Percentiles rank a stretch among this genome's conserved stretches.
These are phyloP conservation scores for Neohortaea acidophila DNA, from an alignment of 495 filamentous ascomycete species.

Conservation along the genomic window DNA sequence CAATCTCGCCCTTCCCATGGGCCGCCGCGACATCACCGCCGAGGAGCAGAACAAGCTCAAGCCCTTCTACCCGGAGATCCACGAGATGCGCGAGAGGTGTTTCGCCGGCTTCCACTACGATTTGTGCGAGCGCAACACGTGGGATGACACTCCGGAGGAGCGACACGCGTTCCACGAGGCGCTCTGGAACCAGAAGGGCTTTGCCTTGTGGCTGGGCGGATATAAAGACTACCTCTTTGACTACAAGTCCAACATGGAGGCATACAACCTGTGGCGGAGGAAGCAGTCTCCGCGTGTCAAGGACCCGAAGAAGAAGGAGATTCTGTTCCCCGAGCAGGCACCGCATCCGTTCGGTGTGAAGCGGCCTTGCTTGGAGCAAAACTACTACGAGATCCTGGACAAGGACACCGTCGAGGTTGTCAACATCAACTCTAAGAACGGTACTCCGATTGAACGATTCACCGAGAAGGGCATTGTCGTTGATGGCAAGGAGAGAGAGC, in stretches of 20 bases:
- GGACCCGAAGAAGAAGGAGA: conserved; percentile 32
- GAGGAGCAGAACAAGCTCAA: conserved; percentile 22
- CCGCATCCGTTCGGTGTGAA: conserved; percentile 37
- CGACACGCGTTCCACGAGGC: conserved; percentile 32
- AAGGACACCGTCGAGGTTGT: conserved; percentile 34
- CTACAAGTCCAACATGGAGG: conserved; percentile 32
- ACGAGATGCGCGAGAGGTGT: conserved; percentile 29
- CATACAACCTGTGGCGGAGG: conserved; percentile 31
- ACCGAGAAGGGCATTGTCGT: conserved; percentile 31
- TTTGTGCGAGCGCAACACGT: conserved; percentile 27
- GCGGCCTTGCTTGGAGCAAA: conserved; percentile 34
- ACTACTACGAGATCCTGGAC: conserved; percentile 40
- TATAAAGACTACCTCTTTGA: conserved; percentile 36
- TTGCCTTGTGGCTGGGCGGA: conserved; percentile 33
- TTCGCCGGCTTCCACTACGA: conserved; percentile 33
- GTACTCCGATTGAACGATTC: conserved; percentile 26
- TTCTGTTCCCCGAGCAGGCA: conserved; percentile 32
- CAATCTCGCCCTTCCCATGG: conserved; percentile 19
- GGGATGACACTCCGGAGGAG: conserved; percentile 33
- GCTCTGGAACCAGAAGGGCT: conserved; percentile 36
- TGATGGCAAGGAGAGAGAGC: conserved; percentile 30
- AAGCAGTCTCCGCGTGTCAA: conserved; percentile 32
- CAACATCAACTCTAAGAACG: conserved; percentile 29
- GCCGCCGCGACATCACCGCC: conserved; percentile 10
- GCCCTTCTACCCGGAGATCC: conserved; percentile 36